Percentiles rank a stretch among this genome's conserved stretches.
These are phyloP conservation scores for Penicillium sp. DNA, from an alignment of 2,329 filamentous ascomycete genomes.

Conservation along the genomic window DNA sequence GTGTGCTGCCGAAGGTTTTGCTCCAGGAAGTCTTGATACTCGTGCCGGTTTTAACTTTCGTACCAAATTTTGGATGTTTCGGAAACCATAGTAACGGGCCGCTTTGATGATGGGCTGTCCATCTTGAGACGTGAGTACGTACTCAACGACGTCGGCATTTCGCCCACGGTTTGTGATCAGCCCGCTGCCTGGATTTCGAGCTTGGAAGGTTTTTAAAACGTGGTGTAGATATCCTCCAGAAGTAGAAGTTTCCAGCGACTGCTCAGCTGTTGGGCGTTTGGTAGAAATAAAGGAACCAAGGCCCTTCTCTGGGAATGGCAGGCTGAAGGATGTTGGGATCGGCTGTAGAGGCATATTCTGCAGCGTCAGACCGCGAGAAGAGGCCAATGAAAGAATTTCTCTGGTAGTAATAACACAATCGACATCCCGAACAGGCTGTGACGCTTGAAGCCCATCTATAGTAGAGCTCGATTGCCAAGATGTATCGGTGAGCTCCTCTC, in stretches of 20 bases:
- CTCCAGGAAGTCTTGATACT: slow-evolving; percentile 78
- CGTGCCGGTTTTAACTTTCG: slow-evolving; percentile 83
- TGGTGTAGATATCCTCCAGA: slow-evolving; percentile 90
- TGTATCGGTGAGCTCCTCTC: slow-evolving; percentile 84
- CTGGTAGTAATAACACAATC: slow-evolving; percentile 98
- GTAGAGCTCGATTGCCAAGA: slow-evolving; percentile 62
- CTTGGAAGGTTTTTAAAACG: slow-evolving; percentile 75
- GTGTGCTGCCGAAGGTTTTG: slow-evolving; percentile 53
- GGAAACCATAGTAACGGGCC: slow-evolving; percentile 93
- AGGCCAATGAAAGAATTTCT: slow-evolving; percentile 87
- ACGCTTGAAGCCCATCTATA: slow-evolving; percentile 37
- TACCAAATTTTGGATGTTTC: slow-evolving; percentile 97
- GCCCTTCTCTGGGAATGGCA: slow-evolving; percentile 72
- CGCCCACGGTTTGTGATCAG: slow-evolving; percentile 76
- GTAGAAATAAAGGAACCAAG: slow-evolving; percentile 78
- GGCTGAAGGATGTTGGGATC: slow-evolving; percentile 50
- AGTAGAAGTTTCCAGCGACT: slow-evolving; percentile 67
- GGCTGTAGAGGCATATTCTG: slow-evolving; percentile 68
- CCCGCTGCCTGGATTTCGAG: slow-evolving; percentile 70
- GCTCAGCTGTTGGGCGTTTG: slow-evolving; percentile 38
- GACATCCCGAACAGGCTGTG: slow-evolving; percentile 73
- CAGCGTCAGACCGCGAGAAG: slow-evolving; percentile 78
- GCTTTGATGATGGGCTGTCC: slow-evolving; percentile 72
- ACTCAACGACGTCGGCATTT: slow-evolving; percentile 91
- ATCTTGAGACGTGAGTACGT: slow-evolving; percentile 64